Evolutionary conservation across 106 monocot species (phyloP), one percentile per base, ranked within the genome.

Genomic region (Posidonia australis): DNA sequence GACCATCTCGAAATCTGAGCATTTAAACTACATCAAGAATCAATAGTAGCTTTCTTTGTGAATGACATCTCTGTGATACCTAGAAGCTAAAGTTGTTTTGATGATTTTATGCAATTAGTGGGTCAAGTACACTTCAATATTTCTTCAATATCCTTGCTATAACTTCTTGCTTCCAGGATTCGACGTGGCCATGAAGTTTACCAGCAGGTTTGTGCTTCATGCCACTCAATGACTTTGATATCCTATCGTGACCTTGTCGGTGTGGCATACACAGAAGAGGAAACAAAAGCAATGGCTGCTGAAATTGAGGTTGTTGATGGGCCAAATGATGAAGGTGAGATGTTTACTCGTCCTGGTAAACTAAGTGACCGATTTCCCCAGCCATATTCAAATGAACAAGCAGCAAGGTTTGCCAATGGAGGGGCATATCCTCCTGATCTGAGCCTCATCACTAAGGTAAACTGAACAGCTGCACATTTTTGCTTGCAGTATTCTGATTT

Each of bases 221-320:
- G 65, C 65, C 72, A 73, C 57, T 73, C 72, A 1, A 73, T 73
- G 72, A 58, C 72, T 29, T 63, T 73, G 56, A 73, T 73, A 55
- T 94, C 86, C 13, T 94, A 84, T 65, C 74, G 89, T 61, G 89
- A 89, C 74, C 79, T 89, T 71, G 86, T 86, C 43, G 89, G 86
- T 66, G 93, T 94, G 46, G 86, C 89, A 25, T 86, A 89, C 67
- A 89, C 89, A 13, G 89, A 89, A 64, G 89, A 94, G 17, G 93
- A 94, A 69, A 69, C 74, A 64, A 86, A 86, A 54, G 89, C 81
- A 13, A 81, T 94, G 93, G 93, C 89, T 62, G 83, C 89, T 73
- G 93, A 94, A 67, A 72, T 72, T 32, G 66, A 66, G 52, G 66
- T 66, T 51, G 66, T 66, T 9, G 49, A 53, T 53, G 66, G 66